Percentiles rank a stretch among this genome's conserved stretches.
These are phyloP conservation scores for Didymella keratinophila DNA, from an alignment of 2,329 filamentous ascomycete genomes.

Conservation along the genomic window DNA sequence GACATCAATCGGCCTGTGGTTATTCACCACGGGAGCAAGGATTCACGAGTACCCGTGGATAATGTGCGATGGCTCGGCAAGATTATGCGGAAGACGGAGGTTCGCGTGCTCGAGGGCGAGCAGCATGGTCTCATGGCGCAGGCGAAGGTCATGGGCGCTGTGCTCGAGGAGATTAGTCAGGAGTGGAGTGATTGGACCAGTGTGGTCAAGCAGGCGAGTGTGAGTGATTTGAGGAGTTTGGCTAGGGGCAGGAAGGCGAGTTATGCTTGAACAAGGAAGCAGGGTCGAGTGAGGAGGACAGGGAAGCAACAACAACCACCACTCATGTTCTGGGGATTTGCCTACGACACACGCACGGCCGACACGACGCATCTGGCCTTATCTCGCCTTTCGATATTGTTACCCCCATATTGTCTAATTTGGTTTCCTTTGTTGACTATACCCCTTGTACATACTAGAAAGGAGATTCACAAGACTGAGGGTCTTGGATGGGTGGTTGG, in stretches of 20 bases:
- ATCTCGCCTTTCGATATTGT: too few relatives aligned
- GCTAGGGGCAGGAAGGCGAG: constrained; percentile 4
- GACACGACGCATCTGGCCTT: neutral
- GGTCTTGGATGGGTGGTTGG: too few relatives aligned
- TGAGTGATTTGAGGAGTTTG: constrained; percentile 24
- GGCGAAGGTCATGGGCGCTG: constrained; percentile 87
- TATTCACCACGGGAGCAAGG: constrained; percentile 91
- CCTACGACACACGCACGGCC: too few relatives aligned
- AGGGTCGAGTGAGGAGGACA: too few relatives aligned
- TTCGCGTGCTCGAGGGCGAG: constrained; percentile 87
- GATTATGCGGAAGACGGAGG: constrained; percentile 91
- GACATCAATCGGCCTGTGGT: constrained; percentile 91
- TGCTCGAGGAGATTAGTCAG: constrained; percentile 91
- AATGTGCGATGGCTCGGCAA: constrained; percentile 96
- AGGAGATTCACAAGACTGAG: too few relatives aligned
- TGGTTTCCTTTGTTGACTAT: neutral
- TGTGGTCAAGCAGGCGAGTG: constrained; percentile 27
- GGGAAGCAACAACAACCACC: too few relatives aligned
- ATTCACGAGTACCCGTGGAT: constrained; percentile 90
- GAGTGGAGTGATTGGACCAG: constrained; percentile 71
- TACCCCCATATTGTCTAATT: neutral
- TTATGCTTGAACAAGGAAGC: neutral
- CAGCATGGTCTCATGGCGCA: constrained; percentile 97
- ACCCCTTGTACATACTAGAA: neutral
- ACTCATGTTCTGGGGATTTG: neutral